Base-by-base conservation (phyloP, 441 rosid species). In the Capsella rubella region DNA sequence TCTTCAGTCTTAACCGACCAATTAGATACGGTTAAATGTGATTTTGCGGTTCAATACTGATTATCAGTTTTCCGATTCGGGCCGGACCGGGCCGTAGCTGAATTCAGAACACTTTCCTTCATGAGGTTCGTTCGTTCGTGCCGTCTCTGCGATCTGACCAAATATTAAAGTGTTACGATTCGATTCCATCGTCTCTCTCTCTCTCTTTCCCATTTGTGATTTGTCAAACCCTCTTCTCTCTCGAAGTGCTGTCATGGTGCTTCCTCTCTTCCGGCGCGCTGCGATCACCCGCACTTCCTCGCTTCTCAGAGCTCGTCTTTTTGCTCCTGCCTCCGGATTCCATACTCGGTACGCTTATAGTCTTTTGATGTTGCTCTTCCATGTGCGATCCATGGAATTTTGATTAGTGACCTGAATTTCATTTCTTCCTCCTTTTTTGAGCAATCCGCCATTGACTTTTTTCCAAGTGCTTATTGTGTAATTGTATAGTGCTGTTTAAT, bases 251-350 rank as follows among this genome's bases (percentile, higher is more conserved):
- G 57, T 47, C 77, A 64, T 94, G 99, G 91, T 95, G 78, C 89
- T 91, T 83, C 91, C 92, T 16, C 94, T 95, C 81, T 87, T 94
- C 18, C 82, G 99, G 61, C 81, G 81, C 78, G 87, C 89, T 49
- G 84, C 80, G 84, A 82, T 87, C 83, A 74, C 83, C 34, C 86
- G 87, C 64, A 83, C 87, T 37, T 83, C 84, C 66, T 88, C 87
- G 34, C 82, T 92, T 51, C 67, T 89, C 77, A 79, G 83, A 81
- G 91, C 90, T 79, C 92, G 97, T 67, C 77, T 79, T 60, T 83
- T 90, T 71, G 86, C 91, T 68, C 64, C 84, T 42, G 73, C 78
- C 71, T 62, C 81, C 75, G 64, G 91, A 78, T 82, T 79, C 67
- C 71, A 77, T 68, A 58, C 85, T 71, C 84, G 93, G 97, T 95